Evolutionary conservation across 2,329 filamentous ascomycete genomes (phyloP), one percentile per base, ranked within the genome.

Genomic region (Sarocladium kiliense): DNA sequence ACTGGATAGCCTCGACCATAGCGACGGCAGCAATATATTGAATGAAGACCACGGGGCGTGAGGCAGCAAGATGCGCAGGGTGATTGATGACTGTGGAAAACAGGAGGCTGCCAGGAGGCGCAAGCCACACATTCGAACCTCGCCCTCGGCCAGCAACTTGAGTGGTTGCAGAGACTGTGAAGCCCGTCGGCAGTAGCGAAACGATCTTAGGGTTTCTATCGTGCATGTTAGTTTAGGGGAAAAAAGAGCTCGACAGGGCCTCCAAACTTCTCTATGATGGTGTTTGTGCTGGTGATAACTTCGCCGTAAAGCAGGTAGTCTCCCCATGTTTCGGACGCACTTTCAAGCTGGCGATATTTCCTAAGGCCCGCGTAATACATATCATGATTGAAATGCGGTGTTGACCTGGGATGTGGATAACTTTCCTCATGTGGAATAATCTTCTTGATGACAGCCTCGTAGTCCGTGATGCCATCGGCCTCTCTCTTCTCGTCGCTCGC

Each of bases 51-150:
- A 97, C 86, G 0, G 94, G 92, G 0, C 89, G 88, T 1, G 78
- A 82, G 42, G 80, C 76, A 9, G 85, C 86, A 9, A 94, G 80
- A 27, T 87, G 77, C 27, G 89, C 82, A 1, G 88, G 82, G 71
- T 99, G 94, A 59, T 90, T 89, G 61, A 99, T 84, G 37, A 95
- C 84, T 0, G 87, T 91, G 10, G 91, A 96, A 73, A 96, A 94
- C 68, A 97, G 88, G 5, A 97, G 78, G 34, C 84, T 85, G 1
- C 94, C 94, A 0, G 89, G 82, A 1, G 94, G 94, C 0, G 92
- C 91, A 3, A 99, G 85, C 94, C 94, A 99, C 57, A 97, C 89
- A 63, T 99, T 99, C 30, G 81, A 86, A 3, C 94, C 94, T 10
- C 94, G 87, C 7, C 94, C 94, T 36, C 94, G 85, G 7, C 87